Evolutionary conservation across 768 basidiomycete genomes (phyloP).

Genomic region (Macrolepiota dolichaula): DNA sequence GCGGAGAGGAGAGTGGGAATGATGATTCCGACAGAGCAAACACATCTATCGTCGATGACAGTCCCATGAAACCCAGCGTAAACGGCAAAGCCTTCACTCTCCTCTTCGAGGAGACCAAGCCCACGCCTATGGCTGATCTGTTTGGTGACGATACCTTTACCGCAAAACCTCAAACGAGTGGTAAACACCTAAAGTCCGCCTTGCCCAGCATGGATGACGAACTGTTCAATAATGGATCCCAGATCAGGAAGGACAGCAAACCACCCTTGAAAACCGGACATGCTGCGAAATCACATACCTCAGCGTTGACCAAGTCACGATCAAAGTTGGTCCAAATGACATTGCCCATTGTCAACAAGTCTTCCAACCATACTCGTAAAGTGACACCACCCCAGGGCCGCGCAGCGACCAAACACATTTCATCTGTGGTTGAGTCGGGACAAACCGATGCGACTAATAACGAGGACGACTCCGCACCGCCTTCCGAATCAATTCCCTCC

Average conservation of each 20-base stretch:
- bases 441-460: slow-evolving; percentile 15
- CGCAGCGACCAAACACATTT: slow-evolving; percentile 41
- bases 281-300: not conserved
- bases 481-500: slow-evolving; percentile 25
- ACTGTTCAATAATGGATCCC: not conserved
- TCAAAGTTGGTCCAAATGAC: slow-evolving; percentile 8
- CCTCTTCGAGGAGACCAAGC: slow-evolving; percentile 53
- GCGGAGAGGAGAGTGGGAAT: slow-evolving; percentile 34
- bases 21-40: slow-evolving; percentile 28
- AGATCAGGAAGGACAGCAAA: not conserved
- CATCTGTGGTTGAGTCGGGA: slow-evolving; percentile 31
- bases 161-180: not conserved
- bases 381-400: slow-evolving; percentile 6
- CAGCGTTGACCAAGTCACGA: slow-evolving; percentile 1
- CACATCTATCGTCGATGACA: slow-evolving; percentile 61
- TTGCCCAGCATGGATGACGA: slow-evolving; percentile 9
- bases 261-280: not conserved
- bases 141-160: slow-evolving; percentile 6
- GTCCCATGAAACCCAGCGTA: slow-evolving; percentile 61
- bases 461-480: slow-evolving; percentile 20
- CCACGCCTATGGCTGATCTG: slow-evolving; percentile 10
- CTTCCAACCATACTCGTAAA: slow-evolving; percentile 9
- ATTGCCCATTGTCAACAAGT: not conserved
- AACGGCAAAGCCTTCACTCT: slow-evolving; percentile 62
- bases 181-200: not conserved